These are phyloP conservation scores for Rubroshorea leprosula DNA, from an alignment of 345 rosid genomes.

Conservation along the genomic window DNA sequence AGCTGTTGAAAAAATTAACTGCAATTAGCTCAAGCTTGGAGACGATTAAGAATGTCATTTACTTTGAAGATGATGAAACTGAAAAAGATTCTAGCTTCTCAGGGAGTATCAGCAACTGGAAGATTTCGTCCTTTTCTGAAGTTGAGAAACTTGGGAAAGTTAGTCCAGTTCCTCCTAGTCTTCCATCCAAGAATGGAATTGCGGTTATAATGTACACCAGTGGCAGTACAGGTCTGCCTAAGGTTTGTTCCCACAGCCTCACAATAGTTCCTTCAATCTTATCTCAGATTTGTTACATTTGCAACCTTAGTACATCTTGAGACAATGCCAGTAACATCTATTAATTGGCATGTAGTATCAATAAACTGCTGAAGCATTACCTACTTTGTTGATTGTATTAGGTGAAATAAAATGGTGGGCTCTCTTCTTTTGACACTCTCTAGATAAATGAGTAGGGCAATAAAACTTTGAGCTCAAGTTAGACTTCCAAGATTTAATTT, in stretches of 20 bases:
- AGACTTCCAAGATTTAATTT: neutral
- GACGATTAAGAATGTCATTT: conserved; percentile 59
- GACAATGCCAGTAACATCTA: neutral
- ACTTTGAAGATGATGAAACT: conserved; percentile 55
- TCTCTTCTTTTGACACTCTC: neutral
- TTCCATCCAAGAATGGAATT: conserved; percentile 64
- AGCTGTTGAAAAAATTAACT: conserved; percentile 62
- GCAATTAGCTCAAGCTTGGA: conserved; percentile 48
- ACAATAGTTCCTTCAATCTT: neutral
- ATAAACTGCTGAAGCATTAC: conserved; percentile 3
- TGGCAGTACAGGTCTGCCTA: conserved; percentile 91
- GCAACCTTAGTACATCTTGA: neutral
- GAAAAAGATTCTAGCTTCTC: conserved; percentile 30
- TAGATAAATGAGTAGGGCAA: neutral
- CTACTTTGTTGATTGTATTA: neutral
- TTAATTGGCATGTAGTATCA: neutral
- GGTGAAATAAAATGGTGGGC: neutral
- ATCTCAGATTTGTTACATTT: neutral
- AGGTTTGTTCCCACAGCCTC: conserved; percentile 38
- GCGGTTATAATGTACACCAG: conserved; percentile 94
- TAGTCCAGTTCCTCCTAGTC: conserved; percentile 41
- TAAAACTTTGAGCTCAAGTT: neutral
- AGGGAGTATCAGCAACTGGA: conserved; percentile 35
- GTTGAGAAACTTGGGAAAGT: conserved; percentile 67
- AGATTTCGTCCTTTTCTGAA: conserved; percentile 60